A percentile compares a stretch with the other conserved stretches of the same genome.
Conservation (phyloP, 2,329 filamentous ascomycete genomes). For the Simplicillium aogashimaense region DNA sequence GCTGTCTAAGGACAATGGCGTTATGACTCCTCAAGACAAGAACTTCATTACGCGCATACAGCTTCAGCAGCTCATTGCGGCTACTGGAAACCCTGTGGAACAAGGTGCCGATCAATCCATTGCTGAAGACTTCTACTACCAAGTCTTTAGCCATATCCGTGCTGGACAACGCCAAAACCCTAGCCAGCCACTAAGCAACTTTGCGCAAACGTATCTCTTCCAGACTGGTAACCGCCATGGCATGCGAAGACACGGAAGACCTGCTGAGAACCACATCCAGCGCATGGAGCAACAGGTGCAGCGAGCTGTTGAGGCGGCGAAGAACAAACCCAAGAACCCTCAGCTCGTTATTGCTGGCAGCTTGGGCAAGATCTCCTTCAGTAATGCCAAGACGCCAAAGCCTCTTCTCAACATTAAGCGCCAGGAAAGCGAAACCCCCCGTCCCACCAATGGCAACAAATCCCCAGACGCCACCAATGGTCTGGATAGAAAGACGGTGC, state of each 20-base stretch:
- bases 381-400: slow-evolving; percentile 95
- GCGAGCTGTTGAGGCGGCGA: slow-evolving; percentile 91
- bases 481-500: slow-evolving; percentile 70
- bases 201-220: slow-evolving; percentile 95
- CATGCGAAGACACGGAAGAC: slow-evolving; percentile 65
- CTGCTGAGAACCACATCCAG: slow-evolving; percentile 93
- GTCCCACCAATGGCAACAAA: slow-evolving; percentile 39
- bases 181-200: slow-evolving; percentile 86
- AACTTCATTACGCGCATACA: slow-evolving; percentile 99
- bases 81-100: slow-evolving; percentile 79
- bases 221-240: slow-evolving; percentile 81
- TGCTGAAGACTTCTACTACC: slow-evolving; percentile 95
- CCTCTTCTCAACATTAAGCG: slow-evolving; percentile 93
- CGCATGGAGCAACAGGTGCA: slow-evolving; percentile 99
- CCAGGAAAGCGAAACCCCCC: slow-evolving; percentile 54
- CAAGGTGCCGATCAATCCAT: slow-evolving; percentile 71
- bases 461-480: slow-evolving; percentile 25
- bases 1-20: slow-evolving; percentile 83
- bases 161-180: slow-evolving; percentile 84
- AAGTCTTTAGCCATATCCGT: slow-evolving; percentile 91
- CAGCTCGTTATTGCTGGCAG: slow-evolving; percentile 94
- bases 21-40: slow-evolving; percentile 99
- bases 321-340: slow-evolving; percentile 95
- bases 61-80: slow-evolving; percentile 87
- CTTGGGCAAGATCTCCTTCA: slow-evolving; percentile 96